phyloP scores from a whole-genome alignment of 2,329 filamentous ascomycete species.

The Exophiala sideris region DNA sequence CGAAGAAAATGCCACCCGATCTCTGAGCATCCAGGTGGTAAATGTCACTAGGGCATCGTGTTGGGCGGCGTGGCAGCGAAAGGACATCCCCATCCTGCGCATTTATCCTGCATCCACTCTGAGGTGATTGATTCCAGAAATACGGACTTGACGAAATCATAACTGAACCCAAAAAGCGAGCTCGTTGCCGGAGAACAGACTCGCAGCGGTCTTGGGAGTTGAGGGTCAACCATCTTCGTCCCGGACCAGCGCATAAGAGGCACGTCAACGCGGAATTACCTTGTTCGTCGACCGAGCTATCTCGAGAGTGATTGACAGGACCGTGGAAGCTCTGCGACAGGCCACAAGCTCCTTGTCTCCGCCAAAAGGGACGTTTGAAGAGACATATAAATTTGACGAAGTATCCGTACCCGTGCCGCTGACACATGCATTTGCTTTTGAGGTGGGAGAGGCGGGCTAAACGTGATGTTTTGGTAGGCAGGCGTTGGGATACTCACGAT shows the following conservation, averaged over 20 bases:
- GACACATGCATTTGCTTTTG: slow-evolving; percentile 36
- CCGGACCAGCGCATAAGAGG: slow-evolving; percentile 38
- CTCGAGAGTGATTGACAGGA: slow-evolving; percentile 37
- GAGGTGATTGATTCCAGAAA: slow-evolving; percentile 24
- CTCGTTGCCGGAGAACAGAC: slow-evolving; percentile 11
- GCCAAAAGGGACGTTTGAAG: slow-evolving; percentile 46
- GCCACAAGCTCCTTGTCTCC: slow-evolving; percentile 32
- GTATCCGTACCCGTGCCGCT: slow-evolving; percentile 40
- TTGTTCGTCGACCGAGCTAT: slow-evolving; percentile 33
- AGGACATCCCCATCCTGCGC: slow-evolving; percentile 39
- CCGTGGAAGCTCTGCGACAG: slow-evolving; percentile 37
- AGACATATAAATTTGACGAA: slow-evolving; percentile 51
- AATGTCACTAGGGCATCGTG: too few relatives aligned
- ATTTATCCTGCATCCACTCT: slow-evolving; percentile 39
- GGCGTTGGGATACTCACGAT: slow-evolving; percentile 50
- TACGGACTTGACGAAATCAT: slow-evolving; percentile 1
- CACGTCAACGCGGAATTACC: slow-evolving; percentile 36
- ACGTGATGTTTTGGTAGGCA: slow-evolving; percentile 43
- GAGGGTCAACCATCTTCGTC: slow-evolving; percentile 16
- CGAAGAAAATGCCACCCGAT: too few relatives aligned
- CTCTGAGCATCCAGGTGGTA: too few relatives aligned
- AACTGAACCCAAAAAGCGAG: slow-evolving; percentile 6
- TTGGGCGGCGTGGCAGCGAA: slow-evolving; percentile 26
- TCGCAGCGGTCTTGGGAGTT: slow-evolving; percentile 28
- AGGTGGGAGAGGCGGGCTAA: slow-evolving; percentile 45